phyloP scores from a whole-genome alignment of 352 stramenopile genomes.

The Phytophthora nicotianae region DNA sequence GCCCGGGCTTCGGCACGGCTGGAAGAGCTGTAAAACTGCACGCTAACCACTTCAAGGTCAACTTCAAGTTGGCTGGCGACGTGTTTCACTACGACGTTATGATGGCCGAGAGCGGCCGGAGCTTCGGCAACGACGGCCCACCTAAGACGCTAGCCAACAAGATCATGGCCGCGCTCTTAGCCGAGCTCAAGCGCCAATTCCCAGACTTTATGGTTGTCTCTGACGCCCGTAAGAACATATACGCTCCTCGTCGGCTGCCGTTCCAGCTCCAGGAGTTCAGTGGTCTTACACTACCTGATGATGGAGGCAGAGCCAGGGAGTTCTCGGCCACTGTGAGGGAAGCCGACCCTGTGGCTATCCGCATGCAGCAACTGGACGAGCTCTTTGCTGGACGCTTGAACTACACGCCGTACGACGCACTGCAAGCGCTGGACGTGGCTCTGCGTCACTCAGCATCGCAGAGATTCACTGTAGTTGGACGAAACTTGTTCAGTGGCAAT shows the following conservation, averaged over 20 bases:
- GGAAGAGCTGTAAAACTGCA: constrained; percentile 48
- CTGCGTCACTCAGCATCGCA: constrained; percentile 63
- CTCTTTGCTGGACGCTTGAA: constrained; percentile 63
- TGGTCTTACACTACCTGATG: constrained; percentile 43
- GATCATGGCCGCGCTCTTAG: constrained; percentile 60
- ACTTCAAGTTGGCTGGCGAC: constrained; percentile 50
- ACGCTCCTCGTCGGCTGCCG: constrained; percentile 45
- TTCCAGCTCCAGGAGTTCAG: constrained; percentile 54
- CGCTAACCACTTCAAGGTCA: constrained; percentile 75
- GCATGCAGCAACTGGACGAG: constrained; percentile 63
- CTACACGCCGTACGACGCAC: constrained; percentile 74
- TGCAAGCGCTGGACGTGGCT: constrained; percentile 77
- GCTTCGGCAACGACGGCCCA: constrained; percentile 51
- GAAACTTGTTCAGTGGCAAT: constrained; percentile 53
- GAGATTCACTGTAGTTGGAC: constrained; percentile 57
- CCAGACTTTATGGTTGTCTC: constrained; percentile 47
- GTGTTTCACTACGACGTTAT: constrained; percentile 80
- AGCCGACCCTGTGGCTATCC: constrained; percentile 59
- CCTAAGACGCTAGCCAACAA: constrained; percentile 62
- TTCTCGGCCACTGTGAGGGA: constrained; percentile 65
- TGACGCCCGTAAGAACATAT: constrained; percentile 66
- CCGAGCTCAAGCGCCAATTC: constrained; percentile 44
- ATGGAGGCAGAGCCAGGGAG: constrained; percentile 42
- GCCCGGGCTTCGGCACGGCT: constrained; percentile 59
- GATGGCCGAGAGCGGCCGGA: constrained; percentile 45